Evolutionary conservation across 495 filamentous ascomycete species (phyloP), one percentile per base, ranked within the genome.

Genomic region (Hyaloscypha variabilis): DNA sequence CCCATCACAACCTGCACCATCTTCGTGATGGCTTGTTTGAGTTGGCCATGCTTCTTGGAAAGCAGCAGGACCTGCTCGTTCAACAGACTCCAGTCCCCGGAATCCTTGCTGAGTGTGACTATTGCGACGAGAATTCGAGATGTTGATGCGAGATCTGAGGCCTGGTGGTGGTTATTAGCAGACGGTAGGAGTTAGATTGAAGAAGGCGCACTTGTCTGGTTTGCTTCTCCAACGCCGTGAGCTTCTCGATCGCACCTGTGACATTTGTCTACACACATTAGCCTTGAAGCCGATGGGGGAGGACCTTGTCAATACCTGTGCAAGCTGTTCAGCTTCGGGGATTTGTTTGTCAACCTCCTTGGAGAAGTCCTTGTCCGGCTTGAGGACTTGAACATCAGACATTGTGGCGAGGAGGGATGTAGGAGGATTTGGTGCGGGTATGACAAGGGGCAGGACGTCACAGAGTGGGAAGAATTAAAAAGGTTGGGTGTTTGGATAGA

Each of bases 21-120:
- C 83, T 93, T 94, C 68, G 95, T 98, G 67, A 91, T 93, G 71
- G 95, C 95, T 81, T 97, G 96, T 77, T 97, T 97, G 78, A 99
- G 94, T 81, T 99, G 95, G 71, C 93, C 91, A 91, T 99, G 95
- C 82, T 99, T 99, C 88, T 97, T 98, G 67, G 94, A 97, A 54
- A 98, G 86, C 55, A 97, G 83, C 58, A 97, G 84, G 64, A 97
- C 92, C 78, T 99, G 94, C 79, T 99, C 95, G 74, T 96, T 98
- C 72, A 99, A 85, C 67, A 98, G 79, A 69, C 83, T 85, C 95
- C 95, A 99, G 72, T 98, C 92, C 66, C 88, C 90, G 62, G 91
- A 84, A 76, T 97, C 85, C 79, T 97, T 97, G 82, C 92, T 93
- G 79, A 98, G 87, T 70, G 92, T 96, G 78, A 97, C 91, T 74